Evolutionary conservation across 805 yeast genomes (phyloP), one percentile per base, ranked within the genome.

Genomic region (Kockiozyma suomiensis): DNA sequence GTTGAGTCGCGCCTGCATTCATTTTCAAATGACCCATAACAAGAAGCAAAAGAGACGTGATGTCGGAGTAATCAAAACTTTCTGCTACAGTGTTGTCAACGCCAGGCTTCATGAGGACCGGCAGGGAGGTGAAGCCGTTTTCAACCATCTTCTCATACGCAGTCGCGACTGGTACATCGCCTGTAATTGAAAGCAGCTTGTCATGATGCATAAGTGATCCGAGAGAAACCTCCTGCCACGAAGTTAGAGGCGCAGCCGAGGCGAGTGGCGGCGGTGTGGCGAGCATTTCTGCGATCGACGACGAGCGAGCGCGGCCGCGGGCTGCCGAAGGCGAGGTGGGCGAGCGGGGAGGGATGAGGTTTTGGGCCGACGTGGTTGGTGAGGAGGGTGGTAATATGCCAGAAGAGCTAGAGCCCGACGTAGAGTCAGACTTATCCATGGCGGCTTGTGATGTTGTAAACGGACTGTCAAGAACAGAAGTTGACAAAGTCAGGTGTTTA

Each of bases 11-110:
- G 26, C 53, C 63, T 35, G 61, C 64, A 13, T 69, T 40, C 19
- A 70, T 68, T 46, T 76, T 75, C 26, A 82, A 75, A 70, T 87
- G 89, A 71, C 93, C 92, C 78, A 92, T 79, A 23, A 94, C 94
- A 61, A 94, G 76, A 66, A 93, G 77, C 65, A 93, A 77, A 72
- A 91, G 91, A 12, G 97, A 86, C 69, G 90, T 91, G 73, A 93
- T 80, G 75, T 93, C 97, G 30, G 93, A 82, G 75, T 90, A 94
- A 74, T 94, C 99, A 73, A 93, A 93, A 1, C 96, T 87, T 61
- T 87, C 79, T 69, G 94, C 90, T 66, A 86, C 82, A 66, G 85
- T 76, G 66, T 85, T 89, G 53, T 79, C 77, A 33, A 37, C 58
- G 1, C 79, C 76, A 59, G 69, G 61, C 30, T 51, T 54, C 30